Conservation (phyloP, 1,284 basidiomycete genomes). For the Cutaneotrichosporon cavernicola region DNA sequence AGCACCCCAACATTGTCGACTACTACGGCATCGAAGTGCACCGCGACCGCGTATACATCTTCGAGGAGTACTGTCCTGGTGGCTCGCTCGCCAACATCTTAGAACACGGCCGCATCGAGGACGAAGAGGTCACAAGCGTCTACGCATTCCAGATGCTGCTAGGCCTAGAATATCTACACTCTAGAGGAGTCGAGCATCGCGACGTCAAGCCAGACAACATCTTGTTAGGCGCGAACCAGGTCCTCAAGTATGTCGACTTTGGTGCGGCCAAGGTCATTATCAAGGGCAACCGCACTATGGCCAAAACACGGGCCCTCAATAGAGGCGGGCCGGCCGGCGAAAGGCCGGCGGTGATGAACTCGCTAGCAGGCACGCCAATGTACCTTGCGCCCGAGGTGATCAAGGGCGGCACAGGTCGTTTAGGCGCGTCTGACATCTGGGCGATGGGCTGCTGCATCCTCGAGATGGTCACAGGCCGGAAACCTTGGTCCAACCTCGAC, state of each 20-base stretch:
- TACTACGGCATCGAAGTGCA: slow-evolving; percentile 98
- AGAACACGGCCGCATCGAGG: slow-evolving; percentile 93
- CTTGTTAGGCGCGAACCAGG: slow-evolving; percentile 78
- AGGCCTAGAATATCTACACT: slow-evolving; percentile 92
- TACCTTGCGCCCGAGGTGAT: slow-evolving; percentile 99
- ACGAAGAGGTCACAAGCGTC: slow-evolving; percentile 91
- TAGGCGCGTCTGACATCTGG: slow-evolving; percentile 99
- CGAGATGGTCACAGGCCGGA: slow-evolving; percentile 88
- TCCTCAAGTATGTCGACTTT: slow-evolving; percentile 98
- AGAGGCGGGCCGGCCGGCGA: slow-evolving; percentile 49
- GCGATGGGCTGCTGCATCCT: slow-evolving; percentile 88
- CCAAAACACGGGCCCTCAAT: slow-evolving; percentile 58
- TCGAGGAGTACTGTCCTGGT: slow-evolving; percentile 97
- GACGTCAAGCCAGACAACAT: slow-evolving; percentile 99
- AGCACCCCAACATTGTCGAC: slow-evolving; percentile 97
- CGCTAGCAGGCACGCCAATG: slow-evolving; percentile 97
- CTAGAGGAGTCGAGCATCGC: slow-evolving; percentile 88
- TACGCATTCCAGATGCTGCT: slow-evolving; percentile 98
- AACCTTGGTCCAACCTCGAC: slow-evolving; percentile 97
- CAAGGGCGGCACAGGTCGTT: slow-evolving; percentile 69
- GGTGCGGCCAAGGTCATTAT: slow-evolving; percentile 97
- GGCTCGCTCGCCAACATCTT: slow-evolving; percentile 87
- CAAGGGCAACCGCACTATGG: slow-evolving; percentile 85
- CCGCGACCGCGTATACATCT: slow-evolving; percentile 98
- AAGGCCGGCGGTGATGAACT: slow-evolving; percentile 63